Evolutionary conservation across 108 stramenopile genomes (phyloP).

Genomic region (Skeletonema menzelii): DNA sequence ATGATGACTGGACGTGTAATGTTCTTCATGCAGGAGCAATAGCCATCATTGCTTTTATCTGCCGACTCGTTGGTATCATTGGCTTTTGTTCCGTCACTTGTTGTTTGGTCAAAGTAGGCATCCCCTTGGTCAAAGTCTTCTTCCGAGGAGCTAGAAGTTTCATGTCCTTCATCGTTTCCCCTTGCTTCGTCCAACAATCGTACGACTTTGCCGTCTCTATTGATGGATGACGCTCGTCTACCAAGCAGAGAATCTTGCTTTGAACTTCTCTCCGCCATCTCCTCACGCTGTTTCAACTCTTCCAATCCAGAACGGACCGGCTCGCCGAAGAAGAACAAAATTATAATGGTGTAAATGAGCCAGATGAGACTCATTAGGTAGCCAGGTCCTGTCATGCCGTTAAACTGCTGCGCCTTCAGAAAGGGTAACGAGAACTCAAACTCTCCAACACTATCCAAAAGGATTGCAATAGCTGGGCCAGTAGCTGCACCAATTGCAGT

Average conservation of each 20-base stretch:
- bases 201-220: neutral
- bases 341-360: constrained; percentile 42
- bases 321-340: constrained; percentile 47
- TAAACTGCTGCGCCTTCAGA: constrained; percentile 50
- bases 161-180: constrained; percentile 3
- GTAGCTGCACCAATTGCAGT: constrained; percentile 69
- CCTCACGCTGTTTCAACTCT: constrained; percentile 47
- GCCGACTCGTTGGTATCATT: neutral
- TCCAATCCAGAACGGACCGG: constrained; percentile 59
- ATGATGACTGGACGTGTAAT: constrained; percentile 42
- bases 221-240: no score
- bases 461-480: constrained; percentile 73
- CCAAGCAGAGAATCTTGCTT: constrained; percentile 7
- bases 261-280: neutral
- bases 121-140: constrained; percentile 6
- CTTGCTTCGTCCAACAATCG: neutral
- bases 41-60: neutral
- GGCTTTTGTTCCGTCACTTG: neutral
- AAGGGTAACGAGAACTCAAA: constrained; percentile 60
- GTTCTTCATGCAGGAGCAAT: constrained; percentile 27
- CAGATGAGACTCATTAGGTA: constrained; percentile 61
- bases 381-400: constrained; percentile 71
- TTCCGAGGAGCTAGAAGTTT: neutral
- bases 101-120: constrained; percentile 19
- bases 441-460: constrained; percentile 51